Percentiles rank a stretch among this genome's conserved stretches.
phyloP scores from a whole-genome alignment of 805 yeast genomes.

The Tetrapisispora fleetii region DNA sequence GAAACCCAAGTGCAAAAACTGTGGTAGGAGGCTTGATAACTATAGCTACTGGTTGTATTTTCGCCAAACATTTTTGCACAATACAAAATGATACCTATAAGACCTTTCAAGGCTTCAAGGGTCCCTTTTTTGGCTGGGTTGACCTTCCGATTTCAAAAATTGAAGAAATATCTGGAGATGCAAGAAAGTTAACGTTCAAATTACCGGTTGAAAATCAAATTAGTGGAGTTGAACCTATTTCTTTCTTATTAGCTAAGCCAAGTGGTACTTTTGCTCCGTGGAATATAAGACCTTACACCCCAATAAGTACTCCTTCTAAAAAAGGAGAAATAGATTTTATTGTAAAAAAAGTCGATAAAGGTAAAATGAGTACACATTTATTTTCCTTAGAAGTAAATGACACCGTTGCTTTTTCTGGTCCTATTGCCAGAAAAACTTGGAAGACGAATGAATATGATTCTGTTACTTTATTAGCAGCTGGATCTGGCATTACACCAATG shows the following conservation, averaged over 20 bases:
- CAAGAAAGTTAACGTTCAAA: constrained; percentile 61
- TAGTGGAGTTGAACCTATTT: constrained; percentile 71
- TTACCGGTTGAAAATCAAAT: constrained; percentile 56
- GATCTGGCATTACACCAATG: constrained; percentile 93
- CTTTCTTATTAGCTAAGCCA: constrained; percentile 70
- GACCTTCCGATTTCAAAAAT: constrained; percentile 45
- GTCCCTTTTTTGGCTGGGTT: constrained; percentile 29
- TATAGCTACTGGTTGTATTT: not conserved
- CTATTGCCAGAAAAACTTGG: constrained; percentile 85
- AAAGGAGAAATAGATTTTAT: constrained; percentile 72
- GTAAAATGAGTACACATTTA: constrained; percentile 73
- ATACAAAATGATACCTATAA: not conserved
- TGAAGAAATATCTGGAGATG: constrained; percentile 44
- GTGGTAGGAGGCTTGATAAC: not conserved
- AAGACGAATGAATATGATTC: constrained; percentile 71
- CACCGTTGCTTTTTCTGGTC: constrained; percentile 85
- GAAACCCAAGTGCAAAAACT: not conserved
- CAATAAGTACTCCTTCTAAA: constrained; percentile 57
- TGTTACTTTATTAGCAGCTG: constrained; percentile 84
- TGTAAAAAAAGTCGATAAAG: constrained; percentile 74
- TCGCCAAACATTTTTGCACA: not conserved
- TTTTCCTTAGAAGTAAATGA: constrained; percentile 65
- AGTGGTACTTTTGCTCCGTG: constrained; percentile 73
- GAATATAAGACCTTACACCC: constrained; percentile 86
- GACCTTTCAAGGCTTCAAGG: constrained; percentile 18